Percentiles rank a stretch among this genome's conserved stretches.
Conservation (phyloP, 148 eudicot species). For the Agrostemma githago region DNA sequence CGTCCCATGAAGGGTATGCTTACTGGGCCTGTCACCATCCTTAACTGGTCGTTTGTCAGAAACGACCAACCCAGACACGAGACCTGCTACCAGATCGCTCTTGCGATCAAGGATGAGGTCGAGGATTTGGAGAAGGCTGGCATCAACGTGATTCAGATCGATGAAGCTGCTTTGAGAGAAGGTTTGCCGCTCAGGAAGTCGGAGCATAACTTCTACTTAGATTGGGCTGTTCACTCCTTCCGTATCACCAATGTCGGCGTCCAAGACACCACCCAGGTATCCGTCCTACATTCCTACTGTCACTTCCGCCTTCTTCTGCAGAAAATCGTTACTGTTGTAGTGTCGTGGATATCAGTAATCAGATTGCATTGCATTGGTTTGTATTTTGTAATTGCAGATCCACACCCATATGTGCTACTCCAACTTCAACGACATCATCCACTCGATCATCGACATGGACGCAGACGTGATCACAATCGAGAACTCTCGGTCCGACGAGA, state of each 20-base stretch:
- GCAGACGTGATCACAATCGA: conserved; percentile 96
- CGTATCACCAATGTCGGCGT: conserved; percentile 90
- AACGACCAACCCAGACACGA: conserved; percentile 97
- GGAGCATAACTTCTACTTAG: conserved; percentile 83
- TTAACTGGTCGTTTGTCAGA: conserved; percentile 92
- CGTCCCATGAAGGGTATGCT: conserved; percentile 99
- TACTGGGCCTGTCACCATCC: conserved; percentile 89
- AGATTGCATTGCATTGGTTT: too few species aligned
- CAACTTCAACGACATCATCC: conserved; percentile 92
- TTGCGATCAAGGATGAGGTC: conserved; percentile 94
- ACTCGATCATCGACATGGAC: conserved; percentile 97
- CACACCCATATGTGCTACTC: conserved; percentile 99
- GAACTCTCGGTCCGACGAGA: conserved; percentile 96
- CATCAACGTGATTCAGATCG: conserved; percentile 85
- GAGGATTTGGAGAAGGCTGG: conserved; percentile 97
- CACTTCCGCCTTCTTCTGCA: not conserved
- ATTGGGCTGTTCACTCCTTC: conserved; percentile 98
- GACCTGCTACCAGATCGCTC: conserved; percentile 96
- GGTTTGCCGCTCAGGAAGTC: conserved; percentile 91
- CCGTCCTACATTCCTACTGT: conserved; percentile 5
- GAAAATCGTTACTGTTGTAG: too few species aligned
- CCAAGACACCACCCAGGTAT: conserved; percentile 78
- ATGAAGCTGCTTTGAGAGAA: conserved; percentile 94
- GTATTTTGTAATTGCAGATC: conserved; percentile 38
- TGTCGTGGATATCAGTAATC: too few species aligned